A percentile compares a stretch with the other conserved stretches of the same genome.
Conservation (phyloP, 192 early-diverging fungal genomes). For the Backusella macrospora region DNA sequence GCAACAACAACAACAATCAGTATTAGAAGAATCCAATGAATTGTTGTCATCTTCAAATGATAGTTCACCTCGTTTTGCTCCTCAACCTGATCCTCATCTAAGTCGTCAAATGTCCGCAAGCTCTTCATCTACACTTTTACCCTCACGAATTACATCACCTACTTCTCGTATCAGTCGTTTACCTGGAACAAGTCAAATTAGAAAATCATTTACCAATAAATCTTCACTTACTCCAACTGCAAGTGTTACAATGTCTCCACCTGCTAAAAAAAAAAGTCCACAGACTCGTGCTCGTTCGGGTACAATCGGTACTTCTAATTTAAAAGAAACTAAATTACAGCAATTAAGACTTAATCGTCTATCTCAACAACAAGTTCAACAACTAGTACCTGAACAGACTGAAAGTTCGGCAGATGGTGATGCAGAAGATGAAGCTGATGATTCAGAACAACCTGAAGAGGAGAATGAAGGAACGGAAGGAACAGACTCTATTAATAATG, state of each 20-base stretch:
- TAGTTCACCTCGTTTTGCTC: slow-evolving; percentile 31
- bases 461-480: background rate
- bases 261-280: slow-evolving; percentile 10
- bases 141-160: slow-evolving; percentile 28
- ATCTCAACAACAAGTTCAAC: slow-evolving; percentile 18
- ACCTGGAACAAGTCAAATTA: slow-evolving; percentile 3
- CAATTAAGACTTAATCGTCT: slow-evolving; percentile 12
- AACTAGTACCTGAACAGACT: slow-evolving; percentile 20
- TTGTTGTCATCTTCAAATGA: background rate
- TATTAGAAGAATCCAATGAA: background rate
- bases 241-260: slow-evolving; percentile 4
- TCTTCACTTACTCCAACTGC: slow-evolving; percentile 23
- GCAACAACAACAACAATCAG: background rate
- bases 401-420: slow-evolving; percentile 32
- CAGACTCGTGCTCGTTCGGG: slow-evolving; percentile 21
- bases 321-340: slow-evolving; percentile 22
- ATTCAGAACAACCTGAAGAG: slow-evolving; percentile 24
- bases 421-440: slow-evolving; percentile 41
- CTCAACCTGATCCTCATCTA: slow-evolving; percentile 27
- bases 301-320: slow-evolving; percentile 7
- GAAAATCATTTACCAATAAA: slow-evolving; percentile 20
- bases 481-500: background rate
- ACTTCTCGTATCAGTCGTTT: slow-evolving; percentile 22
- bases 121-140: slow-evolving; percentile 29
- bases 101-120: slow-evolving; percentile 17